phyloP scores from a whole-genome alignment of 306 rosid genomes.

The Malus asiatica region DNA sequence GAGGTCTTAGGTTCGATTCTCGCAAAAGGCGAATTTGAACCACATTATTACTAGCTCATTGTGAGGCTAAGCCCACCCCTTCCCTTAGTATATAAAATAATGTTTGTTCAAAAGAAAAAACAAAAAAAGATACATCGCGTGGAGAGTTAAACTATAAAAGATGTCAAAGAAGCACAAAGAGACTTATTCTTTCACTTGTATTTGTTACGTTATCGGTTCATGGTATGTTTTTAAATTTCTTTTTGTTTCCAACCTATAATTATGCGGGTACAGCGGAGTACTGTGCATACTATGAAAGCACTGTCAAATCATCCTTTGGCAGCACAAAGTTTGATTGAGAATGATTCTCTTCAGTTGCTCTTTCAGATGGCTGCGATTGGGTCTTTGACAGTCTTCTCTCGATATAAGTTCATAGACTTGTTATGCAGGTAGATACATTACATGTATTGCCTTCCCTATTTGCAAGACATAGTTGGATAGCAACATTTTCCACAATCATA shows the following conservation, averaged over 20 bases:
- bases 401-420: conserved; percentile 21
- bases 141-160: too few species aligned
- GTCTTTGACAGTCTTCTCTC: conserved; percentile 61
- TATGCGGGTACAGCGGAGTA: conserved; percentile 75
- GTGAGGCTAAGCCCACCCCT: too few species aligned
- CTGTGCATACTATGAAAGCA: conserved; percentile 79
- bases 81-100: too few species aligned
- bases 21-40: too few species aligned
- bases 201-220: not conserved
- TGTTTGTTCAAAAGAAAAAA: too few species aligned
- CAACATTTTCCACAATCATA: not conserved
- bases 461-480: conserved; percentile 2
- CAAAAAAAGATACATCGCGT: too few species aligned
- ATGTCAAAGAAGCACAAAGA: too few species aligned
- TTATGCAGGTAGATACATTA: too few species aligned
- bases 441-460: conserved; percentile 9
- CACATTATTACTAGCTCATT: too few species aligned
- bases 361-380: conserved; percentile 91
- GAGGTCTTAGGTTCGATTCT: too few species aligned
- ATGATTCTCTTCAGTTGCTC: conserved; percentile 82
- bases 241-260: conserved; percentile 9
- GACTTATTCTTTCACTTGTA: not conserved
- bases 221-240: not conserved
- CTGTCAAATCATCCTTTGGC: too few species aligned
- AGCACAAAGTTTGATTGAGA: conserved; percentile 65